Conservation (phyloP, 2,329 filamentous ascomycete species). For the Macroventuria anomochaeta region DNA sequence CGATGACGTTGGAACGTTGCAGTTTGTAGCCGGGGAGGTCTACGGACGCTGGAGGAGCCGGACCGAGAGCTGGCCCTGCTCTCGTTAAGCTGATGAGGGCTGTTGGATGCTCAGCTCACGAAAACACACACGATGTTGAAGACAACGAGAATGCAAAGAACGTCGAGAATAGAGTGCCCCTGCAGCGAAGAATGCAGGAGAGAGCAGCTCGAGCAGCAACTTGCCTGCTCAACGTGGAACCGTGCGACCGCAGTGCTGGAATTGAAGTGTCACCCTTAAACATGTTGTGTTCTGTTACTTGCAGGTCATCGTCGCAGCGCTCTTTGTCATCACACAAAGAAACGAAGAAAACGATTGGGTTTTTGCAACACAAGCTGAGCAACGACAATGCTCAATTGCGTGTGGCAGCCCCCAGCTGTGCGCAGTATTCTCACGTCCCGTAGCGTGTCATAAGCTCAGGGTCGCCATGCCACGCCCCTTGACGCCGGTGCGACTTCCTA, state of each 20-base stretch:
- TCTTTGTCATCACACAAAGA: constrained; percentile 4
- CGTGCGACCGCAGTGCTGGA: constrained; percentile 7
- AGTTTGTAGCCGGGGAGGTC: not conserved
- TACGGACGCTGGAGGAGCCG: constrained; percentile 10
- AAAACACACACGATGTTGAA: not conserved
- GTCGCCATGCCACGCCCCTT: constrained; percentile 12
- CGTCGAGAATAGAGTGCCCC: not conserved
- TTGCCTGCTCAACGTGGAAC: constrained; percentile 18
- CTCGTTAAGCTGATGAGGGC: not conserved
- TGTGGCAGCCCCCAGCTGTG: constrained; percentile 11
- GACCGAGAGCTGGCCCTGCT: not conserved
- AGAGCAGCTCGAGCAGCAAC: not conserved
- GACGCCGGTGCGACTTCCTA: constrained; percentile 13
- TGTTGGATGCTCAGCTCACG: not conserved
- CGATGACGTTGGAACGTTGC: constrained; percentile 12
- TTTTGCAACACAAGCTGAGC: constrained; percentile 3
- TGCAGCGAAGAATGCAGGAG: not conserved
- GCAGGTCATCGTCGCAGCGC: not conserved
- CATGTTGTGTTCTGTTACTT: constrained; percentile 2
- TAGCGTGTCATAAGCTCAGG: constrained; percentile 10
- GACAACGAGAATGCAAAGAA: not conserved
- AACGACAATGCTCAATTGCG: not conserved
- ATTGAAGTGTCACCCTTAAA: constrained; percentile 8
- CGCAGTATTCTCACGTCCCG: constrained; percentile 12
- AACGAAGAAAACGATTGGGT: not conserved